Evolutionary conservation across 2,329 filamentous ascomycete species (phyloP).

Genomic region (Xylariomycetidae sp.): DNA sequence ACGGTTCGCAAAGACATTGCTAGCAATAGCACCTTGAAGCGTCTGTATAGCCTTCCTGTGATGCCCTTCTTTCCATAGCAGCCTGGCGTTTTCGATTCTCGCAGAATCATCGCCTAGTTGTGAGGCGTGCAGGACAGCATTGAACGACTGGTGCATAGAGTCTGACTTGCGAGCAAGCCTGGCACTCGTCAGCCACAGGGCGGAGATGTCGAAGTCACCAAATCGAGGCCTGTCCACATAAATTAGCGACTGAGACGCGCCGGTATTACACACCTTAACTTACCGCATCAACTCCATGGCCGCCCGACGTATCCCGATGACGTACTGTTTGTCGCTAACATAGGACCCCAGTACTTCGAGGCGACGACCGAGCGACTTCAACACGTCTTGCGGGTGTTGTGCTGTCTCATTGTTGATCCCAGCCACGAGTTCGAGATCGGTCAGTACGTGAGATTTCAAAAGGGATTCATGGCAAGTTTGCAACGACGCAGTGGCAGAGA

Average conservation of each 20-base stretch:
- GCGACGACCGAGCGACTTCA: slow-evolving; percentile 64
- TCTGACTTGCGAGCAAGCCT: slow-evolving; percentile 81
- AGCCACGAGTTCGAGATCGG: slow-evolving; percentile 78
- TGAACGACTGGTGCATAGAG: slow-evolving; percentile 82
- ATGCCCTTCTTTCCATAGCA: slow-evolving; percentile 90
- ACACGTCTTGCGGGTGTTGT: slow-evolving; percentile 33
- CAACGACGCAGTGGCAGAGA: slow-evolving; percentile 73
- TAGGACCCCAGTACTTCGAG: slow-evolving; percentile 87
- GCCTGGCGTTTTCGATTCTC: slow-evolving; percentile 87
- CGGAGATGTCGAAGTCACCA: slow-evolving; percentile 69
- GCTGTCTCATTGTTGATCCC: slow-evolving; percentile 38
- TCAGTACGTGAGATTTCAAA: slow-evolving; percentile 79
- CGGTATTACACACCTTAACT: no score
- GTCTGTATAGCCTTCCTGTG: slow-evolving; percentile 93
- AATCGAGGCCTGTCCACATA: slow-evolving; percentile 48
- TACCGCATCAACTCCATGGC: slow-evolving; percentile 76
- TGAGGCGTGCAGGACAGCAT: slow-evolving; percentile 85
- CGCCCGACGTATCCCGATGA: slow-evolving; percentile 80
- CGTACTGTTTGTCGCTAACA: slow-evolving; percentile 87
- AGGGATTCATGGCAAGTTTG: slow-evolving; percentile 81
- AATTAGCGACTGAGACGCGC: slow-evolving; percentile 29
- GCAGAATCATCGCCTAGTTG: slow-evolving; percentile 80
- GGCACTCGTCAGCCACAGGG: slow-evolving; percentile 80
- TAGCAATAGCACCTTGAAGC: slow-evolving; percentile 78
- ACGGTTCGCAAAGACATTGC: slow-evolving; percentile 65